Evolutionary conservation across 148 eudicot species (phyloP).

Genomic region (Chenopodium formosanum): DNA sequence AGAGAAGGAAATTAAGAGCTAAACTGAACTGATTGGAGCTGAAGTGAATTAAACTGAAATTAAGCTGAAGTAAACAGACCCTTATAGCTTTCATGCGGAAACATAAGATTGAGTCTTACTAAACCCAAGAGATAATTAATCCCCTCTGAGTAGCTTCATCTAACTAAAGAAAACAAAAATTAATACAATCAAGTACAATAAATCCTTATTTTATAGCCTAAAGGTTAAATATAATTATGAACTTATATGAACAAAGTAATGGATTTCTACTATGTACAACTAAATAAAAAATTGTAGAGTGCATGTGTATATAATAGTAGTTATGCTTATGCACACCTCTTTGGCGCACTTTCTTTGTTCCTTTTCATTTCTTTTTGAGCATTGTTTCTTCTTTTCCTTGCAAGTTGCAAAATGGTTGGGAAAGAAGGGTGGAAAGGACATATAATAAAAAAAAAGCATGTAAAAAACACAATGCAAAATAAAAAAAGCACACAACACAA

Average conservation of each 20-base stretch:
- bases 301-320: neutral
- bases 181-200: no score
- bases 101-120: no score
- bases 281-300: neutral
- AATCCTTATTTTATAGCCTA: no score
- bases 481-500: neutral
- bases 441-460: constrained; percentile 6
- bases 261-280: neutral
- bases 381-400: constrained; percentile 22
- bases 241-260: neutral
- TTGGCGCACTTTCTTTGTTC: constrained; percentile 5
- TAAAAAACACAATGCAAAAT: neutral
- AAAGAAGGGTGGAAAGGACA: constrained; percentile 15
- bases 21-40: no score
- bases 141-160: no score
- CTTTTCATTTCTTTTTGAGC: neutral
- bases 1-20: no score
- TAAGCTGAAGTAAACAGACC: no score
- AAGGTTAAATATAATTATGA: no score
- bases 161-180: no score
- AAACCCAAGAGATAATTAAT: no score
- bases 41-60: no score
- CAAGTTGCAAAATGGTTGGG: constrained; percentile 25
- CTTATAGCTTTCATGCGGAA: no score
- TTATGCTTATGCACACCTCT: neutral